Evolutionary conservation across 192 early-diverging fungal species (phyloP).

Genomic region (Geosiphon pyriformis): DNA sequence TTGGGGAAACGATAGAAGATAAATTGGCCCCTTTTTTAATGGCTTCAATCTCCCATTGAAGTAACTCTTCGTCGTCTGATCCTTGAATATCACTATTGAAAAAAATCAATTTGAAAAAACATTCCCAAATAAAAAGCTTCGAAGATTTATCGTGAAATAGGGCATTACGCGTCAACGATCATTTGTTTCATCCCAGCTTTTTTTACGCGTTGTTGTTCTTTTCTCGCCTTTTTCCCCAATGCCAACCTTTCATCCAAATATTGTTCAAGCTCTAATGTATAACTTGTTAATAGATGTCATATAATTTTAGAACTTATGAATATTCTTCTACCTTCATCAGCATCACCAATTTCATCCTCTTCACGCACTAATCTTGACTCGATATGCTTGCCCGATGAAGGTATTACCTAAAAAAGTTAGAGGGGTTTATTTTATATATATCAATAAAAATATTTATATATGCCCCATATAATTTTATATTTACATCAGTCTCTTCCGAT

Average conservation of each 20-base stretch:
- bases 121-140: neutral
- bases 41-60: slow-evolving; percentile 50
- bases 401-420: neutral
- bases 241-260: slow-evolving; percentile 43
- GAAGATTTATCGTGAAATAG: slow-evolving; percentile 11
- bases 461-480: too few species aligned
- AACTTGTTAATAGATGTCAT: neutral
- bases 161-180: slow-evolving; percentile 49
- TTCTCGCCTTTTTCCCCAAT: slow-evolving; percentile 40
- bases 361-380: slow-evolving; percentile 46
- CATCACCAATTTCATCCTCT: slow-evolving; percentile 55
- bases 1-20: neutral
- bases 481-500: slow-evolving; percentile 25
- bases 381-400: neutral
- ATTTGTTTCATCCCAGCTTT: slow-evolving; percentile 42
- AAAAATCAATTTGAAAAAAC: neutral
- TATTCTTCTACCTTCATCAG: slow-evolving; percentile 41
- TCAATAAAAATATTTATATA: too few species aligned
- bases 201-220: slow-evolving; percentile 33
- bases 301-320: neutral
- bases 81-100: slow-evolving; percentile 39
- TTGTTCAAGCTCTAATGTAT: slow-evolving; percentile 41
- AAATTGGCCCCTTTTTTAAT: slow-evolving; percentile 45
- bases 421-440: too few species aligned
- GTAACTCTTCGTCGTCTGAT: slow-evolving; percentile 43